Conservation (phyloP, 495 filamentous ascomycete genomes). For the Aspergillus ellipticus region DNA sequence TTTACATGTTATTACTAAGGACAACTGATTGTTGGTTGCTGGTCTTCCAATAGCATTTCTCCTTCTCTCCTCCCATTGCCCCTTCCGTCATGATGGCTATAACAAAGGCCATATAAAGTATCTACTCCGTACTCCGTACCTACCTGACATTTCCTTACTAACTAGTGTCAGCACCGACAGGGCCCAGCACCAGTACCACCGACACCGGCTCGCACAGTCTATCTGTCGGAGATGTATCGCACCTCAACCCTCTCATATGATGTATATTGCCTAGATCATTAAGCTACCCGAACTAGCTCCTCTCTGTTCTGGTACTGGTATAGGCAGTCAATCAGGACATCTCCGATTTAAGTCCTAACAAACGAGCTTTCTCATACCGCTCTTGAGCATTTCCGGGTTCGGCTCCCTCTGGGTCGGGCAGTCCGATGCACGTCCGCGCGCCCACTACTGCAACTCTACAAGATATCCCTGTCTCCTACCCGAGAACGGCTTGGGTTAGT, state of each 20-base stretch:
- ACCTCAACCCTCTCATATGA: too few species aligned
- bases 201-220: not conserved
- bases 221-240: not conserved
- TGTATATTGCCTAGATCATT: too few species aligned
- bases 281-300: too few species aligned
- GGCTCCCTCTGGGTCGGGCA: not conserved
- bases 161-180: not conserved
- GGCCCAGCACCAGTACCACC: too few species aligned
- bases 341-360: not conserved
- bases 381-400: not conserved
- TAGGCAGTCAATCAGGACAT: not conserved
- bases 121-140: too few species aligned
- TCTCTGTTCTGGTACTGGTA: not conserved
- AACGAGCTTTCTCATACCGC: not conserved
- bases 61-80: too few species aligned
- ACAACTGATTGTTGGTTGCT: too few species aligned
- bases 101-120: too few species aligned
- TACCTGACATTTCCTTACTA: too few species aligned
- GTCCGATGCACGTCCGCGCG: not conserved
- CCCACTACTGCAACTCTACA: conserved; percentile 10
- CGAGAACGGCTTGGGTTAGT: conserved; percentile 6
- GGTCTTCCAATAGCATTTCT: too few species aligned
- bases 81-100: too few species aligned
- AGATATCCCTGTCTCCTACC: conserved; percentile 4
- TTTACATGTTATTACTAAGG: too few species aligned